Base-by-base conservation (phyloP, 2,329 filamentous ascomycete genomes). In the Fusarium graminum region DNA sequence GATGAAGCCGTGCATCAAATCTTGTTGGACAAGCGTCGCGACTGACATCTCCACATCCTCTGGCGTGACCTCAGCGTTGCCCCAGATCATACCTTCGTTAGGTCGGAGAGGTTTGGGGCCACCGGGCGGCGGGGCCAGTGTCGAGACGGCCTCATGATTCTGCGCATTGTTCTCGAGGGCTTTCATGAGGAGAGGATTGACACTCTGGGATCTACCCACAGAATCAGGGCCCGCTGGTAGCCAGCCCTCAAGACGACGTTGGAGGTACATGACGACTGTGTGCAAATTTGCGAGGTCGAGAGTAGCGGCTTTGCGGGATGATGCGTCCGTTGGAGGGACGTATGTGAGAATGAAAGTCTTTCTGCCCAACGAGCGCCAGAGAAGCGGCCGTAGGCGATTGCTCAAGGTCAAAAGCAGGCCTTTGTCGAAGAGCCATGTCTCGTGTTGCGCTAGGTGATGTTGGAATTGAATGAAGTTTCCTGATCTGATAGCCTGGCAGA, bases 311-410 rank as follows among this genome's bases (percentile, higher is more conserved):
- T 85, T 86, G 69, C 84, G 88, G 4, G 82, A 83, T 34, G 81
- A 80, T 60, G 78, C 83, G 69, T 82, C 84, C 22, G 69, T 74
- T 2, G 90, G 90, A 39, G 88, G 87, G n/a, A 88, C 85, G 65
- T 94, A 95, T 16, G 88, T 91, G 13, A 95, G 82, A 11, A 94
- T 79, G 76, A 97, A 97, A 0, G 90, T 88, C 67, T 89, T 90
- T 29, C 93, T 87, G 17, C 91, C 87, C 8, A 98, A 84, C 2
- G 91, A 91, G 14, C 94, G 88, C 93, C 93, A 97, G 13, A 97
- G 86, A 4, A 96, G 82, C 2, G 92, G 88, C 55, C 95, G 91
- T 58, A 94, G 90, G 51, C 92, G 87, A 72, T 92, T 92, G 4
- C 88, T 85, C 12, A 97, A 82, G 14, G 90, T 88, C 7, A 97